Percentiles rank a stretch among this genome's conserved stretches.
phyloP scores from a whole-genome alignment of 495 filamentous ascomycete species.

The Penicillium riverlandense region DNA sequence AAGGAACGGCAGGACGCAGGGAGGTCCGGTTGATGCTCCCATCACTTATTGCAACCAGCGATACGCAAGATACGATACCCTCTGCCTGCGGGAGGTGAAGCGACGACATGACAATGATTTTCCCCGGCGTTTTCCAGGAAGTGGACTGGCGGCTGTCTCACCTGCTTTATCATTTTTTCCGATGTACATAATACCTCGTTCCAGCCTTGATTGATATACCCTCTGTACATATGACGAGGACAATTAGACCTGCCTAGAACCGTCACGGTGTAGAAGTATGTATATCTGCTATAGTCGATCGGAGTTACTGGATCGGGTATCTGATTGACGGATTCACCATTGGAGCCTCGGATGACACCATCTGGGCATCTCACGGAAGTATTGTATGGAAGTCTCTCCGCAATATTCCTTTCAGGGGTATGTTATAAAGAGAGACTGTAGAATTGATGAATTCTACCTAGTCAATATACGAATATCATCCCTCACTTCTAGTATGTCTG shows the following conservation, averaged over 20 bases:
- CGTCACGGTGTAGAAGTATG: slow-evolving; percentile 1
- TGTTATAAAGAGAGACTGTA: neutral
- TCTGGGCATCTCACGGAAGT: neutral
- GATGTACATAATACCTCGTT: slow-evolving; percentile 11
- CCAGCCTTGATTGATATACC: neutral
- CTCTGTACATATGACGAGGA: slow-evolving; percentile 11
- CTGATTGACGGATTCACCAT: slow-evolving; percentile 2
- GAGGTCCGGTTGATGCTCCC: slow-evolving; percentile 11
- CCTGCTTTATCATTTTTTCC: neutral
- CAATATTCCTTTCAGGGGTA: neutral
- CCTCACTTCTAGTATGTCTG: neutral
- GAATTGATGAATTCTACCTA: neutral
- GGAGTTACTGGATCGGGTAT: slow-evolving; percentile 1
- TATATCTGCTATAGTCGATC: neutral
- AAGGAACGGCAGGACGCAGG: slow-evolving; percentile 21
- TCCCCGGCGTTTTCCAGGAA: neutral
- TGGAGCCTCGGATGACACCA: slow-evolving; percentile 15
- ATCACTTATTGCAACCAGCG: no score
- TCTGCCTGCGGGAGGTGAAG: neutral
- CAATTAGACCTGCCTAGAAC: slow-evolving; percentile 3
- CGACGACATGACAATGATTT: no score
- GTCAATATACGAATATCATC: no score
- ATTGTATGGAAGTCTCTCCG: no score
- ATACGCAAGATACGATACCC: slow-evolving; percentile 15
- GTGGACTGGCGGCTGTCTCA: slow-evolving; percentile 1